Percentiles rank a stretch among this genome's conserved stretches.
Evolutionary conservation across 2,329 filamentous ascomycete species (phyloP).

Genomic region (Cordyceps fumosorosea): DNA sequence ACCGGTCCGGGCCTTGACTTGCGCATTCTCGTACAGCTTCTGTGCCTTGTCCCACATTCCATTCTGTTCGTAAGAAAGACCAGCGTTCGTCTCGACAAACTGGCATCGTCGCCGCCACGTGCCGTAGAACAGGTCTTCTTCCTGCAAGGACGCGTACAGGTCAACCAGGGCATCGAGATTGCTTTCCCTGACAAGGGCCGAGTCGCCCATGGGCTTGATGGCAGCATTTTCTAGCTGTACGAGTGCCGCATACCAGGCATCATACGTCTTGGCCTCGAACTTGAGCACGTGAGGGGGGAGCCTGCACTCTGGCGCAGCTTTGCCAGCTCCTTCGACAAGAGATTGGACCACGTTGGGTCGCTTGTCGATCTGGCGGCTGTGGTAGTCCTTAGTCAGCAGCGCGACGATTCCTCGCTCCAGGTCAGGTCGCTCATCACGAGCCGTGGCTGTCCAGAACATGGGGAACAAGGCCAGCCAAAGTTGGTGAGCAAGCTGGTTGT

Average conservation of each 20-base stretch:
- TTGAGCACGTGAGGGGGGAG: slow-evolving; percentile 95
- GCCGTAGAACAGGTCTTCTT: slow-evolving; percentile 96
- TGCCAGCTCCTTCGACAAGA: slow-evolving; percentile 79
- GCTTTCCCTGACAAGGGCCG: slow-evolving; percentile 78
- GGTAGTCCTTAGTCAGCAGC: slow-evolving; percentile 89
- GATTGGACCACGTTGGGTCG: slow-evolving; percentile 94
- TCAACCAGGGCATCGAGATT: slow-evolving; percentile 95
- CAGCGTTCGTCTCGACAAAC: slow-evolving; percentile 95
- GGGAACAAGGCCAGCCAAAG: slow-evolving; percentile 91
- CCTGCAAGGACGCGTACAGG: slow-evolving; percentile 81
- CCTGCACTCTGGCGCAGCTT: slow-evolving; percentile 79
- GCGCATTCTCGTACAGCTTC: slow-evolving; percentile 90
- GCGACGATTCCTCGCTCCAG: slow-evolving; percentile 87
- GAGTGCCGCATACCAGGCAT: slow-evolving; percentile 94
- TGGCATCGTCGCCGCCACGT: slow-evolving; percentile 93
- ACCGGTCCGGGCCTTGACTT: slow-evolving; percentile 93
- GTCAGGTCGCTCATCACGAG: slow-evolving; percentile 81
- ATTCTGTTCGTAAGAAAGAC: slow-evolving; percentile 95
- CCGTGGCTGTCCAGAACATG: slow-evolving; percentile 84
- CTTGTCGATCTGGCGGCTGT: slow-evolving; percentile 88
- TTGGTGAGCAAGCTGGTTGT: slow-evolving; percentile 73
- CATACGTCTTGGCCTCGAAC: slow-evolving; percentile 87
- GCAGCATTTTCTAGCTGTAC: slow-evolving; percentile 85
- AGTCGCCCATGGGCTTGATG: slow-evolving; percentile 78
- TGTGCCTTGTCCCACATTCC: slow-evolving; percentile 99